A percentile compares a stretch with the other conserved stretches of the same genome.
Evolutionary conservation across 2,329 filamentous ascomycete genomes (phyloP).

Genomic region (Calonectria leucothoes): DNA sequence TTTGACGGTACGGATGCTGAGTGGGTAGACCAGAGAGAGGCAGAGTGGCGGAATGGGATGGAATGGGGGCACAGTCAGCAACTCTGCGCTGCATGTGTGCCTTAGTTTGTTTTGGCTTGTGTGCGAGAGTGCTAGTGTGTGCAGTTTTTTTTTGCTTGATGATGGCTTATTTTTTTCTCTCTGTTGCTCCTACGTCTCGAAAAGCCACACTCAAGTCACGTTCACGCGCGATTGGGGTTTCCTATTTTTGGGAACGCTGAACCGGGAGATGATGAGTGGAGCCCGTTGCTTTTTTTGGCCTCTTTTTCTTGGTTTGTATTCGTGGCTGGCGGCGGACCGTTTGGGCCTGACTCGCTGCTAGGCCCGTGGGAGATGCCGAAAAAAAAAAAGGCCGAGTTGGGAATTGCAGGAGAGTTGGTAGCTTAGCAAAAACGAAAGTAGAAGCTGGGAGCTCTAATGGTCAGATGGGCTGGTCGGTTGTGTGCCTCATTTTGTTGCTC

Average conservation of each 20-base stretch:
- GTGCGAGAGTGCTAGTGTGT: neutral
- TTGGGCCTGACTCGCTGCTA: neutral
- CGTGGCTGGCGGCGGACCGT: neutral
- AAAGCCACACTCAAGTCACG: too few species aligned
- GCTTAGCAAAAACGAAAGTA: neutral
- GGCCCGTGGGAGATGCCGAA: neutral
- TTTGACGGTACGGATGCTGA: neutral
- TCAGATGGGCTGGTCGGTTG: neutral
- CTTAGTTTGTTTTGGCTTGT: neutral
- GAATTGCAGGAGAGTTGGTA: neutral
- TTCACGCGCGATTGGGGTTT: conserved; percentile 37
- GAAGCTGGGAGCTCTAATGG: neutral
- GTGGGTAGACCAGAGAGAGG: neutral
- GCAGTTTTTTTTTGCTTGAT: neutral
- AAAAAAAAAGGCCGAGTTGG: neutral
- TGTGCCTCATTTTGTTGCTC: neutral
- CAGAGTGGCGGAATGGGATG: neutral
- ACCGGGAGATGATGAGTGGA: conserved; percentile 25
- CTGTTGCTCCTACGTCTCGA: neutral
- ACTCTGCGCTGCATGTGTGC: neutral
- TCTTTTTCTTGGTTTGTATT: too few species aligned
- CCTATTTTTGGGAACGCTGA: conserved; percentile 38
- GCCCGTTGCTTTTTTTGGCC: neutral
- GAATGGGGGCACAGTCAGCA: neutral
- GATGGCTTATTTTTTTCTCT: neutral